phyloP scores from a whole-genome alignment of 148 eudicot species.

The Salicornia ramosissima region DNA sequence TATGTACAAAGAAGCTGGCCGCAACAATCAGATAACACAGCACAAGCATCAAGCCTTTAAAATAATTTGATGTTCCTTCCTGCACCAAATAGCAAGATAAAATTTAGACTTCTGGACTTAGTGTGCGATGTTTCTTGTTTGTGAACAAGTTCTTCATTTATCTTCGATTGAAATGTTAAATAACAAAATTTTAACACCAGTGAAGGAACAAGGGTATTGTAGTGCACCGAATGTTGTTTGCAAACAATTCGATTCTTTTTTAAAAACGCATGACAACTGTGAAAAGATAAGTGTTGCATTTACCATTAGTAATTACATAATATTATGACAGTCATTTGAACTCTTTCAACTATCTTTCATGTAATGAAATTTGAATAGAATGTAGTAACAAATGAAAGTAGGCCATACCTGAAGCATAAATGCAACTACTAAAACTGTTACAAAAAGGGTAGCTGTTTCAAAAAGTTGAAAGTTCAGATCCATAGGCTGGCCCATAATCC shows the following conservation, averaged over 20 bases:
- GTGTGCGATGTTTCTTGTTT: not conserved
- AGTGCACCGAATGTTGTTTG: no score
- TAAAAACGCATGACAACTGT: no score
- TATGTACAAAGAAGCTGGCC: conserved; percentile 94
- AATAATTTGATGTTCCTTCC: conserved; percentile 94
- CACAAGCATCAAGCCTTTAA: conserved; percentile 93
- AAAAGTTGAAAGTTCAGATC: conserved; percentile 92
- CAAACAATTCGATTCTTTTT: no score
- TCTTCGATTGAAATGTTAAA: not conserved
- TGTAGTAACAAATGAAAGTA: not conserved
- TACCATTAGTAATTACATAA: not conserved
- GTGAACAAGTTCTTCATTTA: not conserved
- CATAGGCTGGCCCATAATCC: conserved; percentile 91
- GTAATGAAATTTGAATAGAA: conserved; percentile 2
- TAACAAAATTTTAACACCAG: no score
- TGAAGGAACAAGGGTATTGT: no score
- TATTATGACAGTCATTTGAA: not conserved
- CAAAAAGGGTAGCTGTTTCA: conserved; percentile 91
- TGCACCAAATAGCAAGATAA: conserved; percentile 32
- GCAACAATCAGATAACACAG: conserved; percentile 92
- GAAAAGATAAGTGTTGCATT: not conserved
- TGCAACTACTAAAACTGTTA: conserved; percentile 89
- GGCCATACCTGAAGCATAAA: conserved; percentile 87
- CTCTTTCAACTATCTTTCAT: not conserved
- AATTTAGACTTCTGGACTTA: not conserved